These are phyloP conservation scores for Lablab purpureus DNA, from an alignment of 306 rosid genomes.

Conservation along the genomic window DNA sequence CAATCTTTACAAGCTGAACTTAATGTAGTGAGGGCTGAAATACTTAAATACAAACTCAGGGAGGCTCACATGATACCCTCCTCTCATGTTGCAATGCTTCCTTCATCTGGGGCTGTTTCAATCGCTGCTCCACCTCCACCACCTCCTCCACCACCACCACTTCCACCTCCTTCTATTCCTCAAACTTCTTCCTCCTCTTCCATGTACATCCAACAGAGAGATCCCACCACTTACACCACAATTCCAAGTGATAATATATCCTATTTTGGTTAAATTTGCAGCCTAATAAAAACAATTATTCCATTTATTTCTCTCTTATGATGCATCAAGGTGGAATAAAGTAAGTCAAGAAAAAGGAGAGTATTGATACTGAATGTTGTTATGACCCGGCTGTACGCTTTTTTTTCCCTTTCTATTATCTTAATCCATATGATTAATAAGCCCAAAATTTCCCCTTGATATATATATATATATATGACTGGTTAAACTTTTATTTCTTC, in stretches of 20 bases:
- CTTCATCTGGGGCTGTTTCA: constrained; percentile 62
- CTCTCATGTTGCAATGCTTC: constrained; percentile 55
- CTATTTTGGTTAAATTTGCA: constrained; percentile 55
- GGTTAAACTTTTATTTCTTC: constrained; percentile 26
- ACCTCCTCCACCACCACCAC: constrained; percentile 47
- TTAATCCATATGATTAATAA: constrained; percentile 22
- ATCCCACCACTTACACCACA: constrained; percentile 52
- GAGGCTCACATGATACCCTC: constrained; percentile 63
- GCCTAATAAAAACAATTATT: constrained; percentile 30
- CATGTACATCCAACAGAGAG: constrained; percentile 55
- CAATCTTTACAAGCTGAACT: constrained; percentile 89
- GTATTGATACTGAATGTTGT: constrained; percentile 39
- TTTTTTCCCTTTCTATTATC: background rate
- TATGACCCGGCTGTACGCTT: constrained; percentile 22
- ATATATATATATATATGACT: background rate
- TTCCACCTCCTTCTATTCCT: constrained; percentile 52
- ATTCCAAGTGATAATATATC: constrained; percentile 56
- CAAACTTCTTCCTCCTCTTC: constrained; percentile 65
- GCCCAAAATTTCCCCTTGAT: constrained; percentile 9
- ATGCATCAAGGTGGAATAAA: constrained; percentile 47
- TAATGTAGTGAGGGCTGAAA: constrained; percentile 76
- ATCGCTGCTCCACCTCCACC: constrained; percentile 63
- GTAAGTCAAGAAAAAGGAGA: constrained; percentile 38
- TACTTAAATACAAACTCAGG: constrained; percentile 80
- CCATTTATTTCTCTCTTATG: constrained; percentile 46